phyloP scores from a whole-genome alignment of 805 yeast species.

The Wickerhamiella lipophila region DNA sequence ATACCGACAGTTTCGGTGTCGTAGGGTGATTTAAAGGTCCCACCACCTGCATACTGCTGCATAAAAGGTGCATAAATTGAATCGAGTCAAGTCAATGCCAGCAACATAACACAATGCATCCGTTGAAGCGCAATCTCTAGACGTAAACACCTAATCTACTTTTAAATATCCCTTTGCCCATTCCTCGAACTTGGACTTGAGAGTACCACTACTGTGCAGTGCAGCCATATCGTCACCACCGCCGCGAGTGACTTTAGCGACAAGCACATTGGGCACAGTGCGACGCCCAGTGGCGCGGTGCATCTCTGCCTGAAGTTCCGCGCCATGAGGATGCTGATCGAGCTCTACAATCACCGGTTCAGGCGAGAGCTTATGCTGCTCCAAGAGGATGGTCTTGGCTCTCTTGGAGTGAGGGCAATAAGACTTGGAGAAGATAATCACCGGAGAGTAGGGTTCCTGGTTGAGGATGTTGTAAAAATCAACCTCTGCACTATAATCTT shows the following conservation, averaged over 20 bases:
- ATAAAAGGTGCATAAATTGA: no score
- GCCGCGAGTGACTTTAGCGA: conserved; percentile 66
- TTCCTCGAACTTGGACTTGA: conserved; percentile 39
- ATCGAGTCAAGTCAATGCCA: no score
- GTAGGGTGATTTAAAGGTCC: no score
- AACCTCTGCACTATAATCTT: conserved; percentile 5
- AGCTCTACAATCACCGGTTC: conserved; percentile 63
- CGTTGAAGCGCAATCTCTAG: no score
- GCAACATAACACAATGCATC: no score
- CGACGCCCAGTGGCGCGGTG: conserved; percentile 56
- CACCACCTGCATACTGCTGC: no score
- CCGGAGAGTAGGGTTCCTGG: conserved; percentile 19
- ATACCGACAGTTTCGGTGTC: no score
- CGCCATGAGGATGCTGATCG: conserved; percentile 67
- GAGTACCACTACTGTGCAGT: conserved; percentile 44
- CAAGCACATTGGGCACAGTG: conserved; percentile 83
- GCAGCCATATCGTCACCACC: conserved; percentile 73
- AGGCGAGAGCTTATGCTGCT: conserved; percentile 60
- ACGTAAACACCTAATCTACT: conserved; percentile 10
- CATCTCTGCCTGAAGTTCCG: conserved; percentile 59
- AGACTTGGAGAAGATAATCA: conserved; percentile 40
- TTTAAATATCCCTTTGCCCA: conserved; percentile 36
- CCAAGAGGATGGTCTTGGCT: conserved; percentile 52
- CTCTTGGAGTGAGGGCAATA: conserved; percentile 62
- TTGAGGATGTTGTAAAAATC: conserved; percentile 15